phyloP scores from a whole-genome alignment of 352 stramenopile species.

The Peronospora farinosa region DNA sequence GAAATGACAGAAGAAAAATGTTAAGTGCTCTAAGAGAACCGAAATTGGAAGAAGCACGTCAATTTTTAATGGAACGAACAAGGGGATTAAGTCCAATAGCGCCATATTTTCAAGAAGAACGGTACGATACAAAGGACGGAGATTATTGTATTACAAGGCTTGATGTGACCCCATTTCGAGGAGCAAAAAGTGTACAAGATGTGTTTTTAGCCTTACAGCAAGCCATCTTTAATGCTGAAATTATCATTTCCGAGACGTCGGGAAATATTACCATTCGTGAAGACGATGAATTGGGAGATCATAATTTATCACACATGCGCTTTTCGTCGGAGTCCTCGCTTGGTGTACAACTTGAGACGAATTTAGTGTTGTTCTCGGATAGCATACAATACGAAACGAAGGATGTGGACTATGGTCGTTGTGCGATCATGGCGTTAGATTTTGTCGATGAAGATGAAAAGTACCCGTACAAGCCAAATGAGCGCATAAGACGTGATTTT shows the following conservation, averaged over 20 bases:
- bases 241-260: conserved; percentile 59
- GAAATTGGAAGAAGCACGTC: conserved; percentile 28
- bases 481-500: conserved; percentile 41
- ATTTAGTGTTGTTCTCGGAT: conserved; percentile 38
- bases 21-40: conserved; percentile 23
- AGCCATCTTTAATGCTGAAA: conserved; percentile 54
- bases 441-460: conserved; percentile 46
- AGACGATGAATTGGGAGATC: conserved; percentile 50
- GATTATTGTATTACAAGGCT: conserved; percentile 53
- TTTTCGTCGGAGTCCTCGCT: conserved; percentile 31
- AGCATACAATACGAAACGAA: conserved; percentile 5
- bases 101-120: conserved; percentile 34
- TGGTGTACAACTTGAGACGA: conserved; percentile 34
- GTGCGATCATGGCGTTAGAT: conserved; percentile 39
- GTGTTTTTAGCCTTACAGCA: conserved; percentile 47
- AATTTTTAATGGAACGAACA: conserved; percentile 33
- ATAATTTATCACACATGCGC: conserved; percentile 43
- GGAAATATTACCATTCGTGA: conserved; percentile 70
- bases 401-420: conserved; percentile 10
- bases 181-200: conserved; percentile 32
- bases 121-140: conserved; percentile 40
- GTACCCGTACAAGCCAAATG: conserved; percentile 42
- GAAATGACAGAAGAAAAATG: conserved; percentile 19
- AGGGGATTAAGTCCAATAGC: conserved; percentile 17
- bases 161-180: conserved; percentile 44